Evolutionary conservation across 1,284 basidiomycete species (phyloP), one percentile per base, ranked within the genome.

Genomic region (Pyrrhoderma noxium): DNA sequence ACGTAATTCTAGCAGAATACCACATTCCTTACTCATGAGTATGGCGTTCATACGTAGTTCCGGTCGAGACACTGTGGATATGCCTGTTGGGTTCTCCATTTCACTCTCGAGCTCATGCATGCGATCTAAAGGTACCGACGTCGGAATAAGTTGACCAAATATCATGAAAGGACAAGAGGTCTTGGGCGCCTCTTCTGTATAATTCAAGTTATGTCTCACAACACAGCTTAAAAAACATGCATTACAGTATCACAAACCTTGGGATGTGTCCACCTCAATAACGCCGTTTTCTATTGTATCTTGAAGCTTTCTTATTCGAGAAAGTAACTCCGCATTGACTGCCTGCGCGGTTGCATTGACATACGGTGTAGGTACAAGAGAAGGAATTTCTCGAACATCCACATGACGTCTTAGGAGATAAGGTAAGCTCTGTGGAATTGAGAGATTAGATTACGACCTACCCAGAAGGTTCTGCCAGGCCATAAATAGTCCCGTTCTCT

Each of bases 1-100:
- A 21, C 74, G 74, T 3, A 90, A 62, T 54, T 83, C 80, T 44
- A 82, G 79, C 36, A 88, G 65, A 27, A 91, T 68, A 1, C 87
- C 91, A 60, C 91, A 94, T 59, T 86, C 76, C 60, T 77, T 79
- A 61, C 89, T 92, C 45, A 92, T 60, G 3, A 90, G 62, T 2
- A 91, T 67, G 4, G 77, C 85, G 46, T 76, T 76, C 39, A 91
- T 61, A 5, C 67, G 68, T 44, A 86, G 62, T 31, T 74, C 76
- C 2, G 84, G 82, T 0, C 76, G 65, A 5, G 64, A 63, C 3
- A 75, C 69, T 0, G 81, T 85, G 58, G 73, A 71, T 54, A 79
- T 74, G 2, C 87, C 88, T 0, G 85, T 86, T 3, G 87, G 87
- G 23, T 75, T 72, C 56, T 83, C 77, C 14, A 82, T 69, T 62